A percentile compares a stretch with the other conserved stretches of the same genome.
Conservation (phyloP, 2,329 filamentous ascomycete genomes). For the Metarhizium album region DNA sequence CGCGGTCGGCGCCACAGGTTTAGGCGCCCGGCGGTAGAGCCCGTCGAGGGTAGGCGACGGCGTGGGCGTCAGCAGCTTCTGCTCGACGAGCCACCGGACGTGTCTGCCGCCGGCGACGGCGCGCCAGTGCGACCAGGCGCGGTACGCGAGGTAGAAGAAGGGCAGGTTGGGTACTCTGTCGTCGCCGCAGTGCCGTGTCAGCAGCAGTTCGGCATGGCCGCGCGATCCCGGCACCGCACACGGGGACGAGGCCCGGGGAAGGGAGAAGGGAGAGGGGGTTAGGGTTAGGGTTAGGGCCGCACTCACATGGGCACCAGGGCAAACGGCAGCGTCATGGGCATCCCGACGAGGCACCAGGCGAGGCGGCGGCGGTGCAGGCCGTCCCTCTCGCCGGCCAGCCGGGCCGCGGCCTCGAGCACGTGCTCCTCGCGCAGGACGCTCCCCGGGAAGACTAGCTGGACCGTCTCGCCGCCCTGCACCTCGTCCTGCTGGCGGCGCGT, state of each 20-base stretch:
- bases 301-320: conserved; percentile 77
- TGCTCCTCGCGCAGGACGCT: conserved; percentile 54
- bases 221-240: too few species aligned
- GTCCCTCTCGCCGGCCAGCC: conserved; percentile 71
- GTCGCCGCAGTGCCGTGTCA: too few species aligned
- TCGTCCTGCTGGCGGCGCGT: conserved; percentile 54
- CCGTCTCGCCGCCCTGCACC: conserved; percentile 48
- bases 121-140: conserved; percentile 86
- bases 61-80: conserved; percentile 55
- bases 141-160: conserved; percentile 91
- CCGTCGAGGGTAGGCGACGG: conserved; percentile 62
- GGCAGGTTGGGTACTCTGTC: conserved; percentile 79
- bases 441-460: conserved; percentile 67
- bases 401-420: conserved; percentile 55
- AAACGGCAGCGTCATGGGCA: conserved; percentile 76
- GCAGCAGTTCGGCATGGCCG: too few species aligned
- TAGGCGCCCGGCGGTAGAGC: conserved; percentile 50
- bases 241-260: too few species aligned
- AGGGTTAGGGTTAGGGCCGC: too few species aligned
- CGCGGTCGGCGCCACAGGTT: conserved; percentile 9
- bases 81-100: conserved; percentile 67
- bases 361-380: conserved; percentile 64
- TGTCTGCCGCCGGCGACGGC: conserved; percentile 78
- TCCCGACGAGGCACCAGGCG: conserved; percentile 69
- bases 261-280: too few species aligned